Conservation (phyloP, 306 rosid species). For the Medicago ruthenica region DNA sequence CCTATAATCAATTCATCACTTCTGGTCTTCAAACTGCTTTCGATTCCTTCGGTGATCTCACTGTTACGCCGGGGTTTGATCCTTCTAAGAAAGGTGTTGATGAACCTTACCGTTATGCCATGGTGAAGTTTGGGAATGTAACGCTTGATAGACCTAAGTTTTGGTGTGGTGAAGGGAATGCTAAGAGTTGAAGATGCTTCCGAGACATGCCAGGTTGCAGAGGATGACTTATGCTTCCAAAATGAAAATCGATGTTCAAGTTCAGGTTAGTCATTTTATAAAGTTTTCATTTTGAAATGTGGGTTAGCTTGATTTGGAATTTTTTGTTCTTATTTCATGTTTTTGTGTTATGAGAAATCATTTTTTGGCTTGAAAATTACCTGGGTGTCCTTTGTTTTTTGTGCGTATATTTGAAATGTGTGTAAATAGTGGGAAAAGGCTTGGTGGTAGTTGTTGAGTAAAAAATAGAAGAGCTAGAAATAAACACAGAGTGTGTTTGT, state of each 20-base stretch:
- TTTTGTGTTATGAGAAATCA: not conserved
- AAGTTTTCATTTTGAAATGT: not conserved
- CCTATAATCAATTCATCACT: slow-evolving; percentile 66
- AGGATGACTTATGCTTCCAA: slow-evolving; percentile 89
- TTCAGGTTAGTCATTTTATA: slow-evolving; percentile 55
- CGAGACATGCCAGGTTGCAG: slow-evolving; percentile 90
- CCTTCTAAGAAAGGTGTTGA: slow-evolving; percentile 83
- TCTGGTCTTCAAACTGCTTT: slow-evolving; percentile 65
- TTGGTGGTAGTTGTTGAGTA: too few species aligned
- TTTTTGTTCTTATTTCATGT: too few species aligned
- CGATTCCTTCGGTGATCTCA: slow-evolving; percentile 70
- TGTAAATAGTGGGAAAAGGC: too few species aligned
- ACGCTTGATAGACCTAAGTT: slow-evolving; percentile 71
- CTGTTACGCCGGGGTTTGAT: slow-evolving; percentile 76
- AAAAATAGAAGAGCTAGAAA: too few species aligned
- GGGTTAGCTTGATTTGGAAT: not conserved
- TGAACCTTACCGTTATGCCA: slow-evolving; percentile 71
- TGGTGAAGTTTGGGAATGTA: slow-evolving; percentile 74
- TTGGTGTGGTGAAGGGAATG: slow-evolving; percentile 74
- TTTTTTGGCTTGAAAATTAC: too few species aligned
- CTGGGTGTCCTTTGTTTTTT: too few species aligned
- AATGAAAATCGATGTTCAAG: slow-evolving; percentile 58
- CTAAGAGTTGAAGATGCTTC: slow-evolving; percentile 71
- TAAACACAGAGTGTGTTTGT: too few species aligned
- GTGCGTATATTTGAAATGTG: too few species aligned